Percentiles rank a stretch among this genome's conserved stretches.
These are phyloP conservation scores for Phytophthora uliginosa DNA, from an alignment of 352 stramenopile genomes.

Conservation along the genomic window DNA sequence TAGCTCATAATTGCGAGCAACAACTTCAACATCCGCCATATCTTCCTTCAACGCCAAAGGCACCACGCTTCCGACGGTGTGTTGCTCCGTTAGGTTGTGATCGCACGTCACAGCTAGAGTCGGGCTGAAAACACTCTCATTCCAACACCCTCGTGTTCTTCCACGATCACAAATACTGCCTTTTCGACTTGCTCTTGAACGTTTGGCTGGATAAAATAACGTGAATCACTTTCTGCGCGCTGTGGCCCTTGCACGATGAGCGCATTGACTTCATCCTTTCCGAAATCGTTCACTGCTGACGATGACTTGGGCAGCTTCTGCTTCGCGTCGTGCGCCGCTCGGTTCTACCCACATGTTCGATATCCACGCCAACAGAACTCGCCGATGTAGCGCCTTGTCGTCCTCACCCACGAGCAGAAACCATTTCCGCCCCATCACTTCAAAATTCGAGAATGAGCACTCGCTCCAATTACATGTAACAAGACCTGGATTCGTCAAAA, in stretches of 20 bases:
- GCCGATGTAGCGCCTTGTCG: neutral
- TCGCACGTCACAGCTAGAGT: no score
- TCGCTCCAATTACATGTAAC: no score
- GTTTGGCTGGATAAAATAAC: constrained; percentile 14
- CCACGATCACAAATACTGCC: neutral
- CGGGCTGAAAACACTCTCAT: no score
- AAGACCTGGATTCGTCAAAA: constrained; percentile 43
- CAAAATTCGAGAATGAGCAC: neutral
- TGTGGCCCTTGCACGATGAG: constrained; percentile 3
- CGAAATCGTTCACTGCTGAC: no score
- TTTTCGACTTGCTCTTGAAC: constrained; percentile 2
- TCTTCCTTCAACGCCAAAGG: constrained; percentile 30
- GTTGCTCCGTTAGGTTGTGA: constrained; percentile 15
- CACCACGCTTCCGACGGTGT: constrained; percentile 32
- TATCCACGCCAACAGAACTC: constrained; percentile 15
- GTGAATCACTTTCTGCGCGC: neutral
- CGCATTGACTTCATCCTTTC: neutral
- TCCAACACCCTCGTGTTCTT: no score
- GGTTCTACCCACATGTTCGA: constrained; percentile 18
- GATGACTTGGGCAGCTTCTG: no score
- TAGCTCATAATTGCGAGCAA: constrained; percentile 12
- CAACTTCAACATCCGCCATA: constrained; percentile 22
- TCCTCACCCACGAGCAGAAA: constrained; percentile 20
- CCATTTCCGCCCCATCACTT: constrained; percentile 19
- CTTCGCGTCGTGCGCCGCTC: no score